phyloP scores from a whole-genome alignment of 768 basidiomycete species.

The Leccinum arenicola region DNA sequence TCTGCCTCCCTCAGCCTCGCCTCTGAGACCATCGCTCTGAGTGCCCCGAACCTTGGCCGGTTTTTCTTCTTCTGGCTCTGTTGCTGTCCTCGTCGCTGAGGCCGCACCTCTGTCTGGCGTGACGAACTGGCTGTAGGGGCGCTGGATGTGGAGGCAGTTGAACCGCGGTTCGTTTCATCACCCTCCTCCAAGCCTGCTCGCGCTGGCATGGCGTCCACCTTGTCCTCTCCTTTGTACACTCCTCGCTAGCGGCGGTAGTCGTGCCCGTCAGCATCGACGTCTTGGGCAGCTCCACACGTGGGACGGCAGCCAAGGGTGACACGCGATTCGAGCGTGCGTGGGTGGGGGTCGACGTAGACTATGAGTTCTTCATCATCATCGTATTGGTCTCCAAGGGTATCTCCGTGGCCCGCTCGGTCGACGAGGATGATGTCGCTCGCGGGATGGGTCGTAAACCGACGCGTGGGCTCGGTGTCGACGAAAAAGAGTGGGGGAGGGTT shows the following conservation, averaged over 20 bases:
- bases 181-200: neutral
- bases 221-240: neutral
- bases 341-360: slow-evolving; percentile 76
- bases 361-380: slow-evolving; percentile 60
- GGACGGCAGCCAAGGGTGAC: slow-evolving; percentile 15
- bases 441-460: slow-evolving; percentile 1
- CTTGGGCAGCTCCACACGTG: slow-evolving; percentile 16
- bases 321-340: slow-evolving; percentile 41
- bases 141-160: slow-evolving; percentile 2
- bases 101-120: slow-evolving; percentile 24
- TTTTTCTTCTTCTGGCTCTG: slow-evolving; percentile 19
- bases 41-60: slow-evolving; percentile 41
- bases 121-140: slow-evolving; percentile 17
- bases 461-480: slow-evolving; percentile 40
- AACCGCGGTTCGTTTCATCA: slow-evolving; percentile 12
- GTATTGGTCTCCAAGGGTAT: slow-evolving; percentile 19
- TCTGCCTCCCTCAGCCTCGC: slow-evolving; percentile 40
- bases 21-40: slow-evolving; percentile 56
- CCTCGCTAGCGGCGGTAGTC: neutral
- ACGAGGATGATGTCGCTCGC: slow-evolving; percentile 24
- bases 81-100: slow-evolving; percentile 16
- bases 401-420: slow-evolving; percentile 17
- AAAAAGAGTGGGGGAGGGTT: slow-evolving; percentile 22
- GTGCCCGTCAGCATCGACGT: slow-evolving; percentile 28
- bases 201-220: neutral